These are phyloP conservation scores for Leccinum arenicola DNA, from an alignment of 768 basidiomycete genomes.

Conservation along the genomic window DNA sequence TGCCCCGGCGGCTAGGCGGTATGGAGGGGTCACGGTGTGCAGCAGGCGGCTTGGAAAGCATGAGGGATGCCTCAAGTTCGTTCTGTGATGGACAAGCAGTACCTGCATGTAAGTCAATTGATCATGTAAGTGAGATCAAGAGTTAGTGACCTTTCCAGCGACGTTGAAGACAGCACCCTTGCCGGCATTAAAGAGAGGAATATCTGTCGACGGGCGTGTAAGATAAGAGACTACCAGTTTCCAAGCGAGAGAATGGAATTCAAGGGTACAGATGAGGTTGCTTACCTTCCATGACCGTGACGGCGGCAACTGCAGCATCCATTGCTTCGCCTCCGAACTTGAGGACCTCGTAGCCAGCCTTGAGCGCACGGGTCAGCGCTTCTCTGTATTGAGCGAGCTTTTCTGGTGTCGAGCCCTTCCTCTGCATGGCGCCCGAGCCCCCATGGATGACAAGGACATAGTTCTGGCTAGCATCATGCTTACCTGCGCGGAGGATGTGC, in stretches of 20 bases:
- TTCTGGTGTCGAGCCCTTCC: slow-evolving; percentile 54
- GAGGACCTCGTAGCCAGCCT: slow-evolving; percentile 63
- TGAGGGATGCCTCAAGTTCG: slow-evolving; percentile 78
- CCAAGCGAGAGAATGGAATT: not conserved
- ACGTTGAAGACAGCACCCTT: slow-evolving; percentile 83
- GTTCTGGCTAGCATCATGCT: slow-evolving; percentile 11
- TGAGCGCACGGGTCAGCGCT: slow-evolving; percentile 52
- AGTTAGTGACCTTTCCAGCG: slow-evolving; percentile 59
- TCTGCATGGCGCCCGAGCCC: slow-evolving; percentile 71
- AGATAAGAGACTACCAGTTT: not conserved
- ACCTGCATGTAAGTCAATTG: not conserved
- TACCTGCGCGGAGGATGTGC: slow-evolving; percentile 7
- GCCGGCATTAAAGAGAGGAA: slow-evolving; percentile 73
- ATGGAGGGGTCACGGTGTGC: slow-evolving; percentile 51
- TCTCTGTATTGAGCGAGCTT: slow-evolving; percentile 56
- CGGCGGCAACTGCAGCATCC: slow-evolving; percentile 78
- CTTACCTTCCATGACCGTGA: slow-evolving; percentile 68
- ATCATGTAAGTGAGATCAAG: not conserved
- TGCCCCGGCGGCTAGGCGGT: slow-evolving; percentile 56
- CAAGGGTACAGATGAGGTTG: not conserved
- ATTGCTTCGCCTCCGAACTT: slow-evolving; percentile 72
- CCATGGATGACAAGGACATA: slow-evolving; percentile 71
- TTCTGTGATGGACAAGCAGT: slow-evolving; percentile 42
- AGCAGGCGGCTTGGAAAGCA: slow-evolving; percentile 75
- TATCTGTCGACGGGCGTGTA: slow-evolving; percentile 42